A percentile compares a stretch with the other conserved stretches of the same genome.
These are phyloP conservation scores for Diutina mesorugosa DNA, from an alignment of 1,139 yeast genomes.

Conservation along the genomic window DNA sequence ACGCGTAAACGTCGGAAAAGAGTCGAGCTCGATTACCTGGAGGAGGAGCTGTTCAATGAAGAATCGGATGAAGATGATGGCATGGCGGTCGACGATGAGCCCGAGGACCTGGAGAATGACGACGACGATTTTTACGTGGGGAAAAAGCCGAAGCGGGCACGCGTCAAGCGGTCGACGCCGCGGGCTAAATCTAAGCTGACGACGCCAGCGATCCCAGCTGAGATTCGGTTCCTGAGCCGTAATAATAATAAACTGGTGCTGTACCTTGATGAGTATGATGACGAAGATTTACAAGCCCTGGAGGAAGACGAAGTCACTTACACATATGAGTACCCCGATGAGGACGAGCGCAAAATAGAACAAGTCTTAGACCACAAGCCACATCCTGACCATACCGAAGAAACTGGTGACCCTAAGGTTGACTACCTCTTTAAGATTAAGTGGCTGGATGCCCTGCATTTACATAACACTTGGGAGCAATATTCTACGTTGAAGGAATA, in stretches of 20 bases:
- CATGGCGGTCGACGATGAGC: constrained; percentile 17
- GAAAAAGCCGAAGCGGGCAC: neutral
- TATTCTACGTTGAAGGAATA: constrained; percentile 41
- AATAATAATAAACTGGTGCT: constrained; percentile 62
- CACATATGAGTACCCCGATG: constrained; percentile 27
- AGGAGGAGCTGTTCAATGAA: constrained; percentile 8
- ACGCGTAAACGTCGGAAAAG: neutral
- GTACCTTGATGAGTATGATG: constrained; percentile 53
- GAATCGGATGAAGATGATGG: constrained; percentile 16
- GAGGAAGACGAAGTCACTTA: constrained; percentile 26
- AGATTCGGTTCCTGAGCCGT: constrained; percentile 66
- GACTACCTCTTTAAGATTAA: constrained; percentile 61
- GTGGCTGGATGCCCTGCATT: constrained; percentile 82
- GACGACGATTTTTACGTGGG: constrained; percentile 4
- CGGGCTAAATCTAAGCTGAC: constrained; percentile 3
- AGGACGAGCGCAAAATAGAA: constrained; percentile 35
- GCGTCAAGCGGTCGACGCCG: neutral
- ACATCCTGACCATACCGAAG: constrained; percentile 21
- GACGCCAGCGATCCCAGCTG: constrained; percentile 15
- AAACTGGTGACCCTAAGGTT: constrained; percentile 41
- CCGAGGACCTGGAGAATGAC: constrained; percentile 11
- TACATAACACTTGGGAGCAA: constrained; percentile 91
- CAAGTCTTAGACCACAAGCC: constrained; percentile 40
- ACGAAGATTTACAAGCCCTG: constrained; percentile 37
- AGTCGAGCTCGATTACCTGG: constrained; percentile 1